Conservation (phyloP, 176 grass and related monocot species). For the Microstegium vimineum region DNA sequence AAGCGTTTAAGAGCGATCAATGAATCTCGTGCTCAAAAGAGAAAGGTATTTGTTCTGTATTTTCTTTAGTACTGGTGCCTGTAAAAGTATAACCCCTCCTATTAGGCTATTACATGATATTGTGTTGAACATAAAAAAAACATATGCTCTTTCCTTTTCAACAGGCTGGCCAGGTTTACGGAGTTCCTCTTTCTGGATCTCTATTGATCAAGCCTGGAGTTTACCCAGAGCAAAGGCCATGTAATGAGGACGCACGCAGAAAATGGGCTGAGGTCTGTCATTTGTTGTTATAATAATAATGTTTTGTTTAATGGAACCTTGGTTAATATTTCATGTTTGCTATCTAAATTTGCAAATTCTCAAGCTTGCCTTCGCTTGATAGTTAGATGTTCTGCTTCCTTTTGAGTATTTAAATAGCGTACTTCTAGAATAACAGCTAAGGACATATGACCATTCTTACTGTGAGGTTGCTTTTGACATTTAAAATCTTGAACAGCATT, state of each 20-base stretch:
- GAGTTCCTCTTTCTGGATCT: conserved; percentile 86
- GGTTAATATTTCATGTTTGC: not conserved
- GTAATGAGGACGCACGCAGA: conserved; percentile 71
- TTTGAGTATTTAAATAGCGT: conserved; percentile 2
- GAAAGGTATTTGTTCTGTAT: conserved; percentile 63
- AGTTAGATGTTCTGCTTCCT: conserved; percentile 9
- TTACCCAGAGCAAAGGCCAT: conserved; percentile 90
- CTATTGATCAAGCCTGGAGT: conserved; percentile 80
- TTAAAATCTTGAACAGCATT: not conserved
- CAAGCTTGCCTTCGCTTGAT: conserved; percentile 13
- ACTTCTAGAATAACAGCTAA: not conserved
- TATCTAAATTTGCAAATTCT: conserved; percentile 11
- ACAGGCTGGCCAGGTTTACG: conserved; percentile 99
- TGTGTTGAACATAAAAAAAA: not conserved
- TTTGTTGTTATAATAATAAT: conserved; percentile 15
- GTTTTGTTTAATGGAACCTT: not conserved
- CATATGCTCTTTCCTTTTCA: conserved; percentile 15
- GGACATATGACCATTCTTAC: not conserved
- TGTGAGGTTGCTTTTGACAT: not conserved
- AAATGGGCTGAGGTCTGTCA: conserved; percentile 88
- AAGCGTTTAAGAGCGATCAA: conserved; percentile 93
- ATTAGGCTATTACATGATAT: not conserved
- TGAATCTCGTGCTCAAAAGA: conserved; percentile 94
- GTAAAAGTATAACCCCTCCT: conserved; percentile 24
- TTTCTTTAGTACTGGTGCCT: conserved; percentile 18